Evolutionary conservation across 2,329 filamentous ascomycete species (phyloP).

Genomic region (Trichoderma sp.): DNA sequence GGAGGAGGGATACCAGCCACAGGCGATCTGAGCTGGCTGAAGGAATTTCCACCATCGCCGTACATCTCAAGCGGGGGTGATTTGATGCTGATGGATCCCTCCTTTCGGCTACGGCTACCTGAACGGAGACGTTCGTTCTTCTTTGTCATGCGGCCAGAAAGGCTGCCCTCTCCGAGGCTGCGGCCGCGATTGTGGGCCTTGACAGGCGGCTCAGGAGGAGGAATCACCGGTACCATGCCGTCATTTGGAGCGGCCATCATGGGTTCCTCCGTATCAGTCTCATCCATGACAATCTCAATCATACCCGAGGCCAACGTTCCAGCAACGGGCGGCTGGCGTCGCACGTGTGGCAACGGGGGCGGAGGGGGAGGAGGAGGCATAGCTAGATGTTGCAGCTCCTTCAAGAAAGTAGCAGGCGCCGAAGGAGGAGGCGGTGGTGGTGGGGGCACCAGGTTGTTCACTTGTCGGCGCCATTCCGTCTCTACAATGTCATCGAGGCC

Average conservation of each 20-base stretch:
- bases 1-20: constrained; percentile 34
- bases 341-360: constrained; percentile 53
- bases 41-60: constrained; percentile 44
- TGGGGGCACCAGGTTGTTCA: constrained; percentile 52
- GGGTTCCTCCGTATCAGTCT: constrained; percentile 46
- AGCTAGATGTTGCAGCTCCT: constrained; percentile 64
- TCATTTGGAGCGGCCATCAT: constrained; percentile 42
- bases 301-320: constrained; percentile 54
- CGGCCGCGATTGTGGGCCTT: constrained; percentile 58
- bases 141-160: constrained; percentile 57
- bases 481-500: constrained; percentile 52
- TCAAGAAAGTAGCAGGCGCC: constrained; percentile 56
- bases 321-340: constrained; percentile 41
- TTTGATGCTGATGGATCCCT: constrained; percentile 30
- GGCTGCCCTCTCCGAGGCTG: constrained; percentile 54
- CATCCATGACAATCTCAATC: constrained; percentile 68
- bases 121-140: constrained; percentile 63
- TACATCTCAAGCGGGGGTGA: constrained; percentile 37
- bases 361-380: constrained; percentile 63
- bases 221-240: constrained; percentile 46
- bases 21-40: constrained; percentile 35
- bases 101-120: constrained; percentile 57
- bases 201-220: constrained; percentile 47
- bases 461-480: constrained; percentile 47
- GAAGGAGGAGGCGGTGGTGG: constrained; percentile 53